Base-by-base conservation (phyloP, 202 grass and related monocot species). In the Zoysia matrella region DNA sequence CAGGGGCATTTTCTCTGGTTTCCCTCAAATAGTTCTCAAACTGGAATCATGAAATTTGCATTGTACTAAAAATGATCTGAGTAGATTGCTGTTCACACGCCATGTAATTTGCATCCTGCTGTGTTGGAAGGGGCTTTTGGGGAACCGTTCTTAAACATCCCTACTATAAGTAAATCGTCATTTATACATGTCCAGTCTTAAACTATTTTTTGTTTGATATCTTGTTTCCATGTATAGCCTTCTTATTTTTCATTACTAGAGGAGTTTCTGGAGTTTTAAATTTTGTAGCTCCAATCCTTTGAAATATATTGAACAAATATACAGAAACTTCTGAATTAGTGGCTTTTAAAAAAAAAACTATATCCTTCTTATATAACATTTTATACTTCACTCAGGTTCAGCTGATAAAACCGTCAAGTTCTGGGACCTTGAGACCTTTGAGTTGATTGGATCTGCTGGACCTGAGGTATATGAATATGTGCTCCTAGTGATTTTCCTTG, bases 341-440 rank as follows among this genome's bases (percentile, higher is more conserved):
- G 47, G 1, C 60, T 42, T 74, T 42, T 80, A 30, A 70, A 88
- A 10, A 2, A 3, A 43, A 70, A 43, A 78, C 22, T 75, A 73
- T 36, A 36, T 36, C 30, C 30, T 36, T 36, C 30, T 36, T 36
- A 36, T 36, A 36, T 81, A 60, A 70, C 69, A 45, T 79, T 61
- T 16, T 0, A 84, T 78, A 66, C 44, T 45, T 78, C 67, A 85
- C 57, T 82, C 92, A 95, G 92, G 95, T 85, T 98, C 95, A 74
- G 87, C 92, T 69, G 95, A 98, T 85, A 95, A 82, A 93, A 98
- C 95, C 62, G 89, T 98, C 71, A 98, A 98, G 82, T 98, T 95
- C 64, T 98, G 95, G 95, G 95, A 98, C 91, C 84, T 98, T 73
- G 95, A 98, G 86, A 93, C 95, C 22, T 98, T 98, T 83, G 95